These are phyloP conservation scores for Cordyceps tenuipes DNA, from an alignment of 2,329 filamentous ascomycete genomes.

Conservation along the genomic window DNA sequence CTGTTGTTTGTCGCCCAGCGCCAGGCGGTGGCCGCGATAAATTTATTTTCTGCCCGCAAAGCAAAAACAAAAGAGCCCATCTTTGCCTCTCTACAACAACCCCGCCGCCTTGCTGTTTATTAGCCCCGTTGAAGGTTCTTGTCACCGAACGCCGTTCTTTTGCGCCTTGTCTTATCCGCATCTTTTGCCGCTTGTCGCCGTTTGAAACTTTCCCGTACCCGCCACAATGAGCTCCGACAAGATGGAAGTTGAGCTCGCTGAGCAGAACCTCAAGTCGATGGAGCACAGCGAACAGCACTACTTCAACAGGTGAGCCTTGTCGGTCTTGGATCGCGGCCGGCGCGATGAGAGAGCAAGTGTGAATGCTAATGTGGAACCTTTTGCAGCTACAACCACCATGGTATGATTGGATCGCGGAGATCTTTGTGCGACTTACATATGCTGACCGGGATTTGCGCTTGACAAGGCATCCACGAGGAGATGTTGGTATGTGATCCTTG, in stretches of 20 bases:
- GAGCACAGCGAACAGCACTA: constrained; percentile 97
- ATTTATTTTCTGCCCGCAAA: constrained; percentile 25
- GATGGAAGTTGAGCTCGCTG: constrained; percentile 52
- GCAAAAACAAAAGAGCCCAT: neutral
- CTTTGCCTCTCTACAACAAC: neutral
- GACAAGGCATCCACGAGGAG: constrained; percentile 85
- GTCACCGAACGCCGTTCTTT: neutral
- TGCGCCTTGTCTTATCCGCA: neutral
- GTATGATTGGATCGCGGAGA: constrained; percentile 37
- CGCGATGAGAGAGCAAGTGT: neutral
- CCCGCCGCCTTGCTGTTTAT: constrained; percentile 4
- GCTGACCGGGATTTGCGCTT: constrained; percentile 9
- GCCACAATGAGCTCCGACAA: constrained; percentile 39
- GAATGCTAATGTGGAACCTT: constrained; percentile 26
- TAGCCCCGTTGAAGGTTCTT: constrained; percentile 1
- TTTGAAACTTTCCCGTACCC: neutral
- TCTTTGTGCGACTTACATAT: constrained; percentile 8
- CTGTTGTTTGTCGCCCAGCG: neutral
- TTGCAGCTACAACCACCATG: constrained; percentile 91
- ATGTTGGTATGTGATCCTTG: constrained; percentile 70
- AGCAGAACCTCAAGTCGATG: constrained; percentile 61
- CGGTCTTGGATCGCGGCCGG: neutral
- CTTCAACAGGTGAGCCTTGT: constrained; percentile 75
- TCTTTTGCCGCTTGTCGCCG: neutral
- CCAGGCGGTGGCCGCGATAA: constrained; percentile 21